These are phyloP conservation scores for Neospora caninum DNA, from an alignment of 169 alveolate genomes.

Conservation along the genomic window DNA sequence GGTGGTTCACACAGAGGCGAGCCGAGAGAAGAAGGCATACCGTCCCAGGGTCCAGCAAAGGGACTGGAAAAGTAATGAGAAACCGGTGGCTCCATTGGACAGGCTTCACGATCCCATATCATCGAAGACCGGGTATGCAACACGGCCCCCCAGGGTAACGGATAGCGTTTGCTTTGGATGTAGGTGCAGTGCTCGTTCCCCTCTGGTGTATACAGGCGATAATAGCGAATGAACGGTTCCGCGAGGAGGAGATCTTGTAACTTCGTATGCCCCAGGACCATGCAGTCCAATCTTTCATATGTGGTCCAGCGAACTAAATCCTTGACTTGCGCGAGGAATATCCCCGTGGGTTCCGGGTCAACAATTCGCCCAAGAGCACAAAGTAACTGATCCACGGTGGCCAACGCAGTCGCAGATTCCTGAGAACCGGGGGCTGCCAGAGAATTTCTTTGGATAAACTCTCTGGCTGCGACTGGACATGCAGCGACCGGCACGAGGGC, in stretches of 20 bases:
- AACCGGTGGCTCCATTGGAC: slow-evolving; percentile 12
- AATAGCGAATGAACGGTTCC: slow-evolving; percentile 27
- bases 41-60: background rate
- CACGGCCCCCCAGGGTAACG: slow-evolving; percentile 35
- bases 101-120: slow-evolving; percentile 20
- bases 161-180: slow-evolving; percentile 18
- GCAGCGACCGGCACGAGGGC: slow-evolving; percentile 40
- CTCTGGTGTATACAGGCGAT: slow-evolving; percentile 34
- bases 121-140: slow-evolving; percentile 25
- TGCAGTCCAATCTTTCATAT: slow-evolving; percentile 12
- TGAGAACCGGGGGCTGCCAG: slow-evolving; percentile 4
- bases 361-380: slow-evolving; percentile 35
- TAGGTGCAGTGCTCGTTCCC: slow-evolving; percentile 48
- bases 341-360: slow-evolving; percentile 34
- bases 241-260: slow-evolving; percentile 31
- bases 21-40: background rate
- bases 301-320: slow-evolving; percentile 47
- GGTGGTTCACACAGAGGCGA: background rate
- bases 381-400: background rate
- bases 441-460: background rate
- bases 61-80: background rate
- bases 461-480: slow-evolving; percentile 37
- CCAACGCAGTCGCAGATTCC: background rate
- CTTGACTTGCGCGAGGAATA: slow-evolving; percentile 36
- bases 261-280: slow-evolving; percentile 37